phyloP scores from a whole-genome alignment of 306 rosid species.

The Gastrolobium villosum region DNA sequence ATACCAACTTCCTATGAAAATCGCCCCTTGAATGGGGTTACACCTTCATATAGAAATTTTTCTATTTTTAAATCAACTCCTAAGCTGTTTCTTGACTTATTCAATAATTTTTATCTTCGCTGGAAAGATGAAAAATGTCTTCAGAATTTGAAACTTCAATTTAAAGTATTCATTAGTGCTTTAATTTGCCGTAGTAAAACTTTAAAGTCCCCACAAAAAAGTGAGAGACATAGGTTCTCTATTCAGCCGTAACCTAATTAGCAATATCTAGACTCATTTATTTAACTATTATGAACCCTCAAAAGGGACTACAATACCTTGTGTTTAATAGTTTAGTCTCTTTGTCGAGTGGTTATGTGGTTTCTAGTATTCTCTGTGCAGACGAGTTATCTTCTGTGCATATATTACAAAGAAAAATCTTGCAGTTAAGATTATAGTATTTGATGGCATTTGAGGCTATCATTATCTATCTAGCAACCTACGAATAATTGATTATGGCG shows the following conservation, averaged over 20 bases:
- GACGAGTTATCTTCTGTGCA: not conserved
- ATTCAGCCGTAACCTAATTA: not conserved
- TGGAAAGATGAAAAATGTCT: not conserved
- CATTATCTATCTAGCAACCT: constrained; percentile 39
- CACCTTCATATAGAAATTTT: not conserved
- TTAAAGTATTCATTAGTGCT: not conserved
- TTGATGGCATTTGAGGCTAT: constrained; percentile 24
- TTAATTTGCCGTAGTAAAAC: not conserved
- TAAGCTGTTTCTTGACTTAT: not conserved
- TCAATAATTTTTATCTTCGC: not conserved
- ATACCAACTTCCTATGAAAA: not conserved
- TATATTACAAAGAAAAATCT: constrained; percentile 16
- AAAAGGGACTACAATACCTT: not conserved
- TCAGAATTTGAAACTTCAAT: not conserved
- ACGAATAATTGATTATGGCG: constrained; percentile 32
- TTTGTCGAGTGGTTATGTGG: not conserved
- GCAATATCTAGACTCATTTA: constrained; percentile 3
- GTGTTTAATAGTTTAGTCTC: not conserved
- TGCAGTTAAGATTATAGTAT: constrained; percentile 26
- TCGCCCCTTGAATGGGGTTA: not conserved
- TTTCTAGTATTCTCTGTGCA: not conserved
- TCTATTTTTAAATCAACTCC: not conserved
- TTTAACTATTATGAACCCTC: not conserved
- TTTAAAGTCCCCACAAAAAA: not conserved
- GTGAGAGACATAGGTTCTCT: constrained; percentile 13